Evolutionary conservation across 208 protist genomes (phyloP).

Genomic region (Acanthamoeba culbertsoni): DNA sequence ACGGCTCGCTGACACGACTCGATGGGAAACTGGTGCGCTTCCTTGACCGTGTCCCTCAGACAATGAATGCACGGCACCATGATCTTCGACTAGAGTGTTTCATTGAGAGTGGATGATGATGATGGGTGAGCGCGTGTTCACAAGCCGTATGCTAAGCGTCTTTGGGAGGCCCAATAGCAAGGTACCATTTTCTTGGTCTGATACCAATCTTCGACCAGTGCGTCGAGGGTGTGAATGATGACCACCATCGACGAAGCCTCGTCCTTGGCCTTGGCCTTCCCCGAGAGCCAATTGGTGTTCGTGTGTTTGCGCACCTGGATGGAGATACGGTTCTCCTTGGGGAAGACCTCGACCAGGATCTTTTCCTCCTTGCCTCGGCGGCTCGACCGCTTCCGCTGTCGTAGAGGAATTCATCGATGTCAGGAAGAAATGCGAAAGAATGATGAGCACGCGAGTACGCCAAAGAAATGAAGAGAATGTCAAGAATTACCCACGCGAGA

Average conservation of each 20-base stretch:
- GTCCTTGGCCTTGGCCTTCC: not conserved
- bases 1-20: not conserved
- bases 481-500: not conserved
- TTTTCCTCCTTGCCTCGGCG: not conserved
- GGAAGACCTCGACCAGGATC: slow-evolving; percentile 9
- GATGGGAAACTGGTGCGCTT: slow-evolving; percentile 15
- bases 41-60: not conserved
- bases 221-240: slow-evolving; percentile 21
- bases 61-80: slow-evolving; percentile 44
- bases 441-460: not conserved
- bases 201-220: slow-evolving; percentile 48
- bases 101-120: too few species aligned
- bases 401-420: too few species aligned
- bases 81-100: not conserved
- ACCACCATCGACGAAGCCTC: slow-evolving; percentile 18
- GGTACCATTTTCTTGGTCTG: slow-evolving; percentile 39
- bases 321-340: slow-evolving; percentile 26
- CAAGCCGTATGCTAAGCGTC: too few species aligned
- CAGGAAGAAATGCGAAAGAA: not conserved
- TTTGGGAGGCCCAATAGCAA: too few species aligned
- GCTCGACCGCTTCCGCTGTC: not conserved
- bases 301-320: slow-evolving; percentile 26
- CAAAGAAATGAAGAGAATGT: too few species aligned
- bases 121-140: too few species aligned
- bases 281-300: not conserved